Conservation (phyloP, 164 flowering plant genomes). For the Saururus chinensis region DNA sequence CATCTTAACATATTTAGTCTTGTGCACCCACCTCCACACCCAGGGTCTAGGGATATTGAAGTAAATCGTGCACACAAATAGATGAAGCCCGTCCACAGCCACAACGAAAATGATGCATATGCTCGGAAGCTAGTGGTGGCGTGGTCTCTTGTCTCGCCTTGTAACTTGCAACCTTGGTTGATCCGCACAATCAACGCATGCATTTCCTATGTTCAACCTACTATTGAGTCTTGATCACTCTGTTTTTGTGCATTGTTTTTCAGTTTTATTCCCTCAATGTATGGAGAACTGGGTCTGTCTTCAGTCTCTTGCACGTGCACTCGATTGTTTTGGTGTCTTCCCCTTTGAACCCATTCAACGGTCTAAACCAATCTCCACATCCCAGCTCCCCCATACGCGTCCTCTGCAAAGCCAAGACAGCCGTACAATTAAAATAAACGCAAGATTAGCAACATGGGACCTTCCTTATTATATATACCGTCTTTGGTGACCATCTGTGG, state of each 20-base stretch:
- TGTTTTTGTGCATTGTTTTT: background rate
- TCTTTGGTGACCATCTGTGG: background rate
- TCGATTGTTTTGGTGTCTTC: background rate
- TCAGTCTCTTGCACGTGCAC: constrained; percentile 10
- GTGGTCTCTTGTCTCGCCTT: too few species aligned
- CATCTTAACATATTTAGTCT: too few species aligned
- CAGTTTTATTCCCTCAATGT: constrained; percentile 2
- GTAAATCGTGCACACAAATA: too few species aligned
- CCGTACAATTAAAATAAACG: background rate
- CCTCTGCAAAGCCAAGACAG: background rate
- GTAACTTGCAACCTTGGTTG: too few species aligned
- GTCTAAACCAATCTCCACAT: background rate
- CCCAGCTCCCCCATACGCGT: background rate
- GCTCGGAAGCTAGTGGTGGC: too few species aligned
- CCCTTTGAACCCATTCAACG: constrained; percentile 1
- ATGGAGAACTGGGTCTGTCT: constrained; percentile 1
- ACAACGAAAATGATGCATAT: too few species aligned
- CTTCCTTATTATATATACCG: background rate
- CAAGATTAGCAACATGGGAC: background rate
- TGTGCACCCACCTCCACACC: too few species aligned
- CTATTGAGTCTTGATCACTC: too few species aligned
- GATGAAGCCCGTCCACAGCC: too few species aligned
- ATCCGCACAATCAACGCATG: too few species aligned
- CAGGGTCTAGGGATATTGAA: too few species aligned
- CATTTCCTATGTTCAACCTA: too few species aligned